phyloP scores from a whole-genome alignment of 441 rosid genomes.

The Brassica balearica region DNA sequence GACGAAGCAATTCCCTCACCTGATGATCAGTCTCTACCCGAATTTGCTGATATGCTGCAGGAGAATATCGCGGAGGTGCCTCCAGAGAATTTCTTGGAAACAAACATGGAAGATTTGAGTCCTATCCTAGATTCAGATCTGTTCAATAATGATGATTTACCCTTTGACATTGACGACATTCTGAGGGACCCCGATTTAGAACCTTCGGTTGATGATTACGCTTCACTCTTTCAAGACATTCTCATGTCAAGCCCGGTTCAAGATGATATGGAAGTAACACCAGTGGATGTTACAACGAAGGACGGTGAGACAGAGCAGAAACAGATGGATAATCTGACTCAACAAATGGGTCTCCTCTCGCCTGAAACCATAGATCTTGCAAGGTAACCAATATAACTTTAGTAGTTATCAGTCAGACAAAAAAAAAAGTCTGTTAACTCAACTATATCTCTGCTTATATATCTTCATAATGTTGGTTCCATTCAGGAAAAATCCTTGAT shows the following conservation, averaged over 20 bases:
- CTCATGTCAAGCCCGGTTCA: slow-evolving; percentile 60
- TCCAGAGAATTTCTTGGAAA: slow-evolving; percentile 50
- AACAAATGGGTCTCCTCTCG: slow-evolving; percentile 78
- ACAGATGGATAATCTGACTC: slow-evolving; percentile 76
- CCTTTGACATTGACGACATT: slow-evolving; percentile 59
- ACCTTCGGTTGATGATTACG: slow-evolving; percentile 53
- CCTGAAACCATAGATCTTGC: slow-evolving; percentile 53
- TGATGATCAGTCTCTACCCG: slow-evolving; percentile 58
- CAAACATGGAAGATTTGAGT: slow-evolving; percentile 47
- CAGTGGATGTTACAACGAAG: slow-evolving; percentile 46
- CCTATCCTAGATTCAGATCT: slow-evolving; percentile 57
- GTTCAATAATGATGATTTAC: slow-evolving; percentile 50
- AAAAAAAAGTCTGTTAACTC: not conserved
- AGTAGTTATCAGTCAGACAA: not conserved
- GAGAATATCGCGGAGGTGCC: slow-evolving; percentile 54
- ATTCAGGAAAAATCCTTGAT: slow-evolving; percentile 29
- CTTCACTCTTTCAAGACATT: slow-evolving; percentile 64
- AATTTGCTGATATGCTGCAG: slow-evolving; percentile 55
- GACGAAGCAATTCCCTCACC: slow-evolving; percentile 53
- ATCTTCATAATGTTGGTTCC: not conserved
- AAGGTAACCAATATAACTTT: slow-evolving; percentile 37
- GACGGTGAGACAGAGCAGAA: slow-evolving; percentile 45
- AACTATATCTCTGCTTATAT: not conserved
- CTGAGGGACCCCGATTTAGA: slow-evolving; percentile 70
- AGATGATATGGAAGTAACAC: slow-evolving; percentile 64